Evolutionary conservation across 257 asterid genomes (phyloP).

Genomic region (Leonotis leonurus): DNA sequence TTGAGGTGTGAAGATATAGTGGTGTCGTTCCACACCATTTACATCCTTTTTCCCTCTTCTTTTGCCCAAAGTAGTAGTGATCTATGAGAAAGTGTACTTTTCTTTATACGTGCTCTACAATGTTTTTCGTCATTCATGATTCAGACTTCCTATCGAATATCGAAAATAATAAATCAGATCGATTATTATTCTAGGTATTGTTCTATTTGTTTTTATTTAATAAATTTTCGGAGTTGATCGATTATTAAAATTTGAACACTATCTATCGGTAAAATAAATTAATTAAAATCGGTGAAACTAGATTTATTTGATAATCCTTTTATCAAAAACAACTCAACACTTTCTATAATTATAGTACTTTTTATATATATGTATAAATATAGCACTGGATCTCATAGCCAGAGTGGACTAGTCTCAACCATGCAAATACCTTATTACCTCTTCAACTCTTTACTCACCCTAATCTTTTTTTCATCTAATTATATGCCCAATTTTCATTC

Average conservation of each 20-base stretch:
- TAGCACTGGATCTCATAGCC: no score
- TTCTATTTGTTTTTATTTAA: background rate
- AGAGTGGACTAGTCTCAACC: background rate
- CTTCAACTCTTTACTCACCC: background rate
- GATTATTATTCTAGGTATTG: slow-evolving; percentile 73
- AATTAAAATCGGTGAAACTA: no score
- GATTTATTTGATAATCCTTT: no score
- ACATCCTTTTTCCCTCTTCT: slow-evolving; percentile 27
- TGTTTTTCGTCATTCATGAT: slow-evolving; percentile 34
- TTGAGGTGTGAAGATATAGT: slow-evolving; percentile 22
- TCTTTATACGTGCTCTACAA: slow-evolving; percentile 26
- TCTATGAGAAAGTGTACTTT: slow-evolving; percentile 36
- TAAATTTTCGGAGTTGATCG: no score
- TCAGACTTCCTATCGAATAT: slow-evolving; percentile 41
- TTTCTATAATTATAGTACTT: no score
- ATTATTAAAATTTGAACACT: no score
- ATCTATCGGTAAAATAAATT: no score
- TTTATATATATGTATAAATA: no score
- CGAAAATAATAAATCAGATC: slow-evolving; percentile 51
- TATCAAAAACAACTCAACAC: no score
- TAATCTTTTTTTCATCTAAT: background rate
- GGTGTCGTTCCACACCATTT: slow-evolving; percentile 11
- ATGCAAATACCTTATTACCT: slow-evolving; percentile 18
- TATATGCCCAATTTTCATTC: background rate
- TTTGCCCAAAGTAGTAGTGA: slow-evolving; percentile 34